Percentiles rank a stretch among this genome's conserved stretches.
Conservation (phyloP, 495 filamentous ascomycete species). For the Aspergillus bridgeri region DNA sequence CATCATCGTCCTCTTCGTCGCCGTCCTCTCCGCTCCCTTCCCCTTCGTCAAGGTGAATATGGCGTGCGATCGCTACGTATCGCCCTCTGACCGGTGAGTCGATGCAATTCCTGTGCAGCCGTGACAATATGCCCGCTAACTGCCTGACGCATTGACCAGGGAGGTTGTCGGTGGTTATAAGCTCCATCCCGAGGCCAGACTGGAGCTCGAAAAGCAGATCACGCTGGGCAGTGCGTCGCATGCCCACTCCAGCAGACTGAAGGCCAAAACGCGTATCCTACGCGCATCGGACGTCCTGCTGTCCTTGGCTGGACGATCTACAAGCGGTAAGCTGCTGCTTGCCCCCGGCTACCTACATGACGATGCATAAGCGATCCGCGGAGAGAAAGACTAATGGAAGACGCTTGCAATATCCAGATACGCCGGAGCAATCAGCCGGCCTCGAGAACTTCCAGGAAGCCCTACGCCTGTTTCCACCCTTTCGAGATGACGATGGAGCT, state of each 20-base stretch:
- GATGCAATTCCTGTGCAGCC: not conserved
- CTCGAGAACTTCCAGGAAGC: conserved; percentile 28
- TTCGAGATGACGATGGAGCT: conserved; percentile 24
- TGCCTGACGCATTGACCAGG: conserved; percentile 5
- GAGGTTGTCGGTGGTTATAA: conserved; percentile 8
- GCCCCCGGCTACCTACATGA: conserved; percentile 8
- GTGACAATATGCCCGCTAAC: conserved; percentile 4
- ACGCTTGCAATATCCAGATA: conserved; percentile 3
- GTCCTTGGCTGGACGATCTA: conserved; percentile 21
- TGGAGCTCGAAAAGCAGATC: conserved; percentile 20
- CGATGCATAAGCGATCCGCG: conserved; percentile 1
- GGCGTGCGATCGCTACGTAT: conserved; percentile 9
- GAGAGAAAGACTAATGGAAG: not conserved
- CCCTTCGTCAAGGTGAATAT: conserved; percentile 4
- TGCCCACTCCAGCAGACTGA: conserved; percentile 11
- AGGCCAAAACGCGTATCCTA: conserved; percentile 18
- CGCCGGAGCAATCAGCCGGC: conserved; percentile 10
- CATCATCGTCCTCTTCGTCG: not conserved
- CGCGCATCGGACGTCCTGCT: conserved; percentile 23
- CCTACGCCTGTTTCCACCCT: conserved; percentile 27
- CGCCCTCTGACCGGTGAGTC: conserved; percentile 16
- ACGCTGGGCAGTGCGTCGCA: conserved; percentile 12
- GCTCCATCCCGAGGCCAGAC: conserved; percentile 9
- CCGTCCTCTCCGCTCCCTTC: conserved; percentile 2
- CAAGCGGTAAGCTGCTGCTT: conserved; percentile 16